Base-by-base conservation (phyloP, 495 filamentous ascomycete species). In the Entonaema liquescens region DNA sequence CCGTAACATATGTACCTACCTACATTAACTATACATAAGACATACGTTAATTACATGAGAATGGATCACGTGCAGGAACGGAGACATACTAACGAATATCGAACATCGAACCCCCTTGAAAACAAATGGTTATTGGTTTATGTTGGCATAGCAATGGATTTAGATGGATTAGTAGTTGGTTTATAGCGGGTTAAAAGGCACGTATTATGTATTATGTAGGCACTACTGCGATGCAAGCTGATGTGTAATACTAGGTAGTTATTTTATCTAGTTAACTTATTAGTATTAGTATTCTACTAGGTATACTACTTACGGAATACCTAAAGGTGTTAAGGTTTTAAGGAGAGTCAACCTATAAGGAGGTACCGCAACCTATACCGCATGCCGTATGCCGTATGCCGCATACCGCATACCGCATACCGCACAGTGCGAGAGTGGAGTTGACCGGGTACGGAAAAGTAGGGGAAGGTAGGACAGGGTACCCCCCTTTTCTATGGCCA, bases 141-240 rank as follows among this genome's bases (percentile, higher is more conserved):
- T 44, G 57, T 73, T 73, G 59, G 65, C 58, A 68, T 40, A 31
- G 35, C 50, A 47, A 66, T 73, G 23, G 31, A 9, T 33, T 33
- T 5, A 33, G 31, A 7, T 33, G 31, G 11, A n/a, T n/a, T n/a
- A n/a, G n/a, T n/a, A n/a, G n/a, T n/a, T 33, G 31, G 31, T 33
- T 33, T 7, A 33, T 33, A 33, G 11, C 31, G 31, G 31, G 36
- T 17, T 28, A 29, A 28, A 35, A 56, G 53, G 29, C 17, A 59
- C 55, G 54, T 55, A 47, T 44, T 17, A 62, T 31, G 54, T 55
- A 47, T 44, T 17, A 62, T 31, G 33, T 63, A 53, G 60, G 36
- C 53, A 52, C 65, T 73, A 73, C 70, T 68, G 70, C 61, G 7
- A 69, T 73, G 70, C 70, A 65, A 73, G 70, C 65, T 73, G 70